Conservation (phyloP, 108 stramenopile genomes). For the Skeletonema tropicum region DNA sequence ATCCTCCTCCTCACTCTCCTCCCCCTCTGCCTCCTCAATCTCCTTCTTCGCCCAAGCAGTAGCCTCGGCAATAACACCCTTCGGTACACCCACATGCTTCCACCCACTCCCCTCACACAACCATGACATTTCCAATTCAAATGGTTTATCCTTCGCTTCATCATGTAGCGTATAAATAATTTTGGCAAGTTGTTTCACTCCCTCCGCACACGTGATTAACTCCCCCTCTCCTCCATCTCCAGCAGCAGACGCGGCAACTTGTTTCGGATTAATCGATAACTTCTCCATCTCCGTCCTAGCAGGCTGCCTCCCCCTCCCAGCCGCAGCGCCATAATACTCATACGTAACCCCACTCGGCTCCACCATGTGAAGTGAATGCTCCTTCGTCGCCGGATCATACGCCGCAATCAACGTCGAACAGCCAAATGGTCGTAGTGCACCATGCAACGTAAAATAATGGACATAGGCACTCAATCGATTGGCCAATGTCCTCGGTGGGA, state of each 20-base stretch:
- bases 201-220: constrained; percentile 60
- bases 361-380: constrained; percentile 88
- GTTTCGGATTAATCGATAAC: constrained; percentile 79
- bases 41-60: constrained; percentile 89
- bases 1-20: constrained; percentile 83
- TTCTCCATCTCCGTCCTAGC: constrained; percentile 99
- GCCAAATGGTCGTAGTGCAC: constrained; percentile 97
- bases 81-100: constrained; percentile 90
- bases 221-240: constrained; percentile 12
- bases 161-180: constrained; percentile 93
- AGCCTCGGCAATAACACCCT: constrained; percentile 74
- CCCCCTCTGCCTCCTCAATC: constrained; percentile 88
- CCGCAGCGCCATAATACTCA: constrained; percentile 94
- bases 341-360: constrained; percentile 93
- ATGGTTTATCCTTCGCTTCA: constrained; percentile 96
- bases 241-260: neutral
- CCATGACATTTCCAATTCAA: constrained; percentile 98
- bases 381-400: constrained; percentile 88
- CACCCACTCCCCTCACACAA: constrained; percentile 87
- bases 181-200: constrained; percentile 94
- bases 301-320: constrained; percentile 96
- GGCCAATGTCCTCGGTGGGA: constrained; percentile 84
- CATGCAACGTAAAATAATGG: constrained; percentile 98
- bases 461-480: constrained; percentile 91
- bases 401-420: constrained; percentile 84